Evolutionary conservation across 257 asterid genomes (phyloP).

Genomic region (Dorcoceras hygrometricum): DNA sequence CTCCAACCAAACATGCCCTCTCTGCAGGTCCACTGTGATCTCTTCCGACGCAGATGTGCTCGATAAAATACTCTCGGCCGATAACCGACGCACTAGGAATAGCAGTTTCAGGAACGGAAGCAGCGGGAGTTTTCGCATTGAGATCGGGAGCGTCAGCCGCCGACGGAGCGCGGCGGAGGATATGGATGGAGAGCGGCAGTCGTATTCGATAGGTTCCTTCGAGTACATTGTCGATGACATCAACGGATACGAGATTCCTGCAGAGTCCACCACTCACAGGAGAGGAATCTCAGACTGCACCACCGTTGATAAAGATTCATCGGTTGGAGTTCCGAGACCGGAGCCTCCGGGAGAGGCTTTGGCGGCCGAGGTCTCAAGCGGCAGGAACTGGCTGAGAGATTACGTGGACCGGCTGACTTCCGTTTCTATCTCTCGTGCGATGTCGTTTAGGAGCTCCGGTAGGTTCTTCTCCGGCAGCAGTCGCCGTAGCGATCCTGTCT

Average conservation of each 20-base stretch:
- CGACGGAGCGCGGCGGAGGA: conserved; percentile 31
- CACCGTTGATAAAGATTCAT: conserved; percentile 52
- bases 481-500: conserved; percentile 56
- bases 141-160: conserved; percentile 78
- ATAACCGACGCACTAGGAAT: conserved; percentile 2
- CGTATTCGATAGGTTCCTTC: conserved; percentile 76
- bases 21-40: conserved; percentile 72
- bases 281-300: conserved; percentile 52
- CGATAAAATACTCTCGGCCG: conserved; percentile 39
- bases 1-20: conserved; percentile 75
- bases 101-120: conserved; percentile 15
- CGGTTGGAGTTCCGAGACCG: conserved; percentile 27
- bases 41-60: conserved; percentile 54
- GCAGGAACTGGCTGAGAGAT: conserved; percentile 77
- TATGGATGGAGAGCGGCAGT: conserved; percentile 42
- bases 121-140: conserved; percentile 66
- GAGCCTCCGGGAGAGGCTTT: conserved; percentile 63
- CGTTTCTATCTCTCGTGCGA: conserved; percentile 51
- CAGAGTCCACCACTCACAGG: conserved; percentile 44
- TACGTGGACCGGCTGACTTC: conserved; percentile 65
- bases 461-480: conserved; percentile 75
- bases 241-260: conserved; percentile 63
- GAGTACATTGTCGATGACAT: conserved; percentile 68
- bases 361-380: conserved; percentile 55
- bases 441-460: conserved; percentile 79